Evolutionary conservation across 768 basidiomycete species (phyloP).

Genomic region (Botryobasidium botryosum): DNA sequence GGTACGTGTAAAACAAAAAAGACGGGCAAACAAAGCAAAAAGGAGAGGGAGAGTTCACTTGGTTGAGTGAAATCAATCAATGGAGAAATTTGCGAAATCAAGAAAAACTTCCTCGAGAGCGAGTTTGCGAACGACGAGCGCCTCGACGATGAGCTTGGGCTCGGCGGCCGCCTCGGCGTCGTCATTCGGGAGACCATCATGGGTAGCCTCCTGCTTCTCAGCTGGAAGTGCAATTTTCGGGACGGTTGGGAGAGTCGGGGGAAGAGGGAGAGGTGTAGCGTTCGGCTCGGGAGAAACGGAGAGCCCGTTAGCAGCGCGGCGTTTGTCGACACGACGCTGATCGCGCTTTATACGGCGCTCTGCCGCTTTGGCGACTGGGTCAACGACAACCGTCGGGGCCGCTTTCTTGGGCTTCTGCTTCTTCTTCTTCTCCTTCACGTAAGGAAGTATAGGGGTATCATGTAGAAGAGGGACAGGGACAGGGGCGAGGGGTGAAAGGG

Average conservation of each 20-base stretch:
- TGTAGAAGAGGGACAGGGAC: neutral
- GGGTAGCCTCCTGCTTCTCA: neutral
- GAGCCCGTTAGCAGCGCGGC: neutral
- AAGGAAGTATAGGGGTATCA: neutral
- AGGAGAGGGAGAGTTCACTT: too few species aligned
- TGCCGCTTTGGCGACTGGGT: constrained; percentile 7
- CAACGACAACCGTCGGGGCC: constrained; percentile 2
- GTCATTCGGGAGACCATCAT: constrained; percentile 10
- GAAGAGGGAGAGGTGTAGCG: neutral
- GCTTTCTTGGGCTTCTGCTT: neutral
- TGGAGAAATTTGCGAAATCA: too few species aligned
- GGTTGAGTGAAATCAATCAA: too few species aligned
- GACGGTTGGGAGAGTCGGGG: neutral
- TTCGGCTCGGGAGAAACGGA: neutral
- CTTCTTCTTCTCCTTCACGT: too few species aligned
- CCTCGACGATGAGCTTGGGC: constrained; percentile 62
- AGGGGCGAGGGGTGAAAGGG: constrained; percentile 8
- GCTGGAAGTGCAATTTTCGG: neutral
- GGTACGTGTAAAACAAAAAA: too few species aligned
- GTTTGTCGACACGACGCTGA: constrained; percentile 2
- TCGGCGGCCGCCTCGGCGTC: constrained; percentile 14
- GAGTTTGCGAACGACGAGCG: constrained; percentile 60
- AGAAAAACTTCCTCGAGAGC: constrained; percentile 59
- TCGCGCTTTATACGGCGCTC: constrained; percentile 5
- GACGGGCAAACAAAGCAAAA: too few species aligned